Evolutionary conservation across 2,329 filamentous ascomycete genomes (phyloP), one percentile per base, ranked within the genome.

Genomic region (Ilyonectria sp.): DNA sequence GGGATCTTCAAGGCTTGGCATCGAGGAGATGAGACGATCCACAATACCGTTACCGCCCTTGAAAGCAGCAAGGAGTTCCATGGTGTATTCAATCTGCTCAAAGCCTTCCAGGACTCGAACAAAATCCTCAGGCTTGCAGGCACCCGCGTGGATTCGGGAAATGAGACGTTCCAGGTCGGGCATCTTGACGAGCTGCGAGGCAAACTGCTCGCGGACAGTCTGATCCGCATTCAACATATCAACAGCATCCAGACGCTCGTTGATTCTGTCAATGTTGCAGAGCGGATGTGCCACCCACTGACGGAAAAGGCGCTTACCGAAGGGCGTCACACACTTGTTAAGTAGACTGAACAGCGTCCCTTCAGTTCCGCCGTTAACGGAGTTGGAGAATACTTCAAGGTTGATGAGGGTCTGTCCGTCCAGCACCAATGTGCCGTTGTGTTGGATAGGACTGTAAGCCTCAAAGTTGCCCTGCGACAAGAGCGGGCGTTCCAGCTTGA

Each of bases 271-370:
- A 6, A 93, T 91, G 80, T 97, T 93, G 78, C 94, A 94, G 15
- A 99, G 86, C 2, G 96, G 96, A 80, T 99, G 96, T 76, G 95
- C 98, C 3, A 99, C 92, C 96, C 96, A 99, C 79, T 97, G 94
- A 61, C 95, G 92, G 80, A 99, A 94, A 79, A 97, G 90, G 11
- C 96, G 92, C 82, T 99, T 99, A 64, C 96, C 96, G 77, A 99
- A 99, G 0, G 96, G 95, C 4, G 96, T 98, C 69, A 98, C 92
- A 78, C 96, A 99, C 58, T 94, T 91, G 79, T 99, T 98, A 59
- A 99, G 88, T 70, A 99, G 90, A 58, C 89, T 89, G 81, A 98
- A 99, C 1, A 99, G 83, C 0, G 96, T 98, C 7, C 96, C 96
- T 44, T 97, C 93, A 1, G 86, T 79, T 15, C 94, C 91, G 8